Percentiles rank a stretch among this genome's conserved stretches.
Evolutionary conservation across 2,329 filamentous ascomycete species (phyloP).

Genomic region (Fonsecaea multimorphosa): DNA sequence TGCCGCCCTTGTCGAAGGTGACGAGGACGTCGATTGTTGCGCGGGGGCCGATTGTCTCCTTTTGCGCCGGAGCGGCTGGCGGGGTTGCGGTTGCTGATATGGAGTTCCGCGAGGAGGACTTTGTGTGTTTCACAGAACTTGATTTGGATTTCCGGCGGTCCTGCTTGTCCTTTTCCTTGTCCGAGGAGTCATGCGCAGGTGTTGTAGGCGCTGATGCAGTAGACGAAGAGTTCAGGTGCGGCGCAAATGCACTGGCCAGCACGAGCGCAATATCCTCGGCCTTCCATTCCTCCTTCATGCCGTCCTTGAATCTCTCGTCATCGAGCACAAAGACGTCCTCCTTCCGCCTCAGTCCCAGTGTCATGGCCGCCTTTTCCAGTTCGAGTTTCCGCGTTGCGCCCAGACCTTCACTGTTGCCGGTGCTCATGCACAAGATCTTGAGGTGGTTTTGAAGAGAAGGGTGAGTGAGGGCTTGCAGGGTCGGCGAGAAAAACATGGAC

Average conservation of each 20-base stretch:
- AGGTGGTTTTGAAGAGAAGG: constrained; percentile 85
- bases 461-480: constrained; percentile 79
- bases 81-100: constrained; percentile 3
- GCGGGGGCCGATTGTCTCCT: constrained; percentile 53
- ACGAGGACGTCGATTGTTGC: constrained; percentile 78
- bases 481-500: constrained; percentile 98
- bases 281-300: constrained; percentile 82
- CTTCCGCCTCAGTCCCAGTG: constrained; percentile 74
- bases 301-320: constrained; percentile 79
- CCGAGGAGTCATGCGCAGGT: not conserved
- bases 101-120: constrained; percentile 27
- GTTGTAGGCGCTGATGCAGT: constrained; percentile 46
- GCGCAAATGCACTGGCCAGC: constrained; percentile 75
- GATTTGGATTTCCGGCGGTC: constrained; percentile 27
- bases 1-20: constrained; percentile 83
- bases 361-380: constrained; percentile 77
- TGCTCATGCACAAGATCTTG: constrained; percentile 91
- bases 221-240: constrained; percentile 56
- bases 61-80: constrained; percentile 25
- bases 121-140: constrained; percentile 30
- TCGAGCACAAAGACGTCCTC: constrained; percentile 88
- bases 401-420: constrained; percentile 83
- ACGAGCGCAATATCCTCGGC: constrained; percentile 71
- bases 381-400: constrained; percentile 83
- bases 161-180: constrained; percentile 31